Evolutionary conservation across 2,329 filamentous ascomycete genomes (phyloP).

Genomic region (Talaromyces marneffei): DNA sequence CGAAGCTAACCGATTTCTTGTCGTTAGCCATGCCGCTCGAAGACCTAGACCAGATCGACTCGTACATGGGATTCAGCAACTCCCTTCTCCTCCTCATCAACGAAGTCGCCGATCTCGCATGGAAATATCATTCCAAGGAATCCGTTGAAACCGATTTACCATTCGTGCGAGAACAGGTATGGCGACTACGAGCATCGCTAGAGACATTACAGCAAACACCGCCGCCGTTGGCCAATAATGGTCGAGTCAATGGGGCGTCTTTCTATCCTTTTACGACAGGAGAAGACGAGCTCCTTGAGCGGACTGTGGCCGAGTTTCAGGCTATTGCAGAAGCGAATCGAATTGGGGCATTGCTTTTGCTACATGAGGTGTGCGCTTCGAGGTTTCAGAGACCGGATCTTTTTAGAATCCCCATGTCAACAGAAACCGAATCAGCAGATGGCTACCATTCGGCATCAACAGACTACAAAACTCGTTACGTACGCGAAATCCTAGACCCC

Average conservation of each 20-base stretch:
- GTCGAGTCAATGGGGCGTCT: not conserved
- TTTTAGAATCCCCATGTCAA: not conserved
- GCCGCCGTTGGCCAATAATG: not conserved
- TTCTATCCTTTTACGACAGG: not conserved
- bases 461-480: conserved; percentile 10
- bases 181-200: not conserved
- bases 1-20: conserved; percentile 9
- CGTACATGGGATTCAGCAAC: conserved; percentile 24
- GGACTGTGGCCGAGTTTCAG: conserved; percentile 15
- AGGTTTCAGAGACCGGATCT: conserved; percentile 5
- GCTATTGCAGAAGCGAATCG: conserved; percentile 23
- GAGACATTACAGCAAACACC: conserved; percentile 5
- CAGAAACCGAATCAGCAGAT: not conserved
- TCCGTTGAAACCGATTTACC: not conserved
- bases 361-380: conserved; percentile 19
- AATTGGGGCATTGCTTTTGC: conserved; percentile 20
- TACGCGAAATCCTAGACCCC: conserved; percentile 17
- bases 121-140: conserved; percentile 17
- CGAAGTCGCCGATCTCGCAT: conserved; percentile 20
- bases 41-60: conserved; percentile 20
- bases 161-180: not conserved
- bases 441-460: not conserved
- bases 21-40: conserved; percentile 15
- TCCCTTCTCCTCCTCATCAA: conserved; percentile 22
- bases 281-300: not conserved